phyloP scores from a whole-genome alignment of 257 asterid genomes.

The Thymus mandschuricus region DNA sequence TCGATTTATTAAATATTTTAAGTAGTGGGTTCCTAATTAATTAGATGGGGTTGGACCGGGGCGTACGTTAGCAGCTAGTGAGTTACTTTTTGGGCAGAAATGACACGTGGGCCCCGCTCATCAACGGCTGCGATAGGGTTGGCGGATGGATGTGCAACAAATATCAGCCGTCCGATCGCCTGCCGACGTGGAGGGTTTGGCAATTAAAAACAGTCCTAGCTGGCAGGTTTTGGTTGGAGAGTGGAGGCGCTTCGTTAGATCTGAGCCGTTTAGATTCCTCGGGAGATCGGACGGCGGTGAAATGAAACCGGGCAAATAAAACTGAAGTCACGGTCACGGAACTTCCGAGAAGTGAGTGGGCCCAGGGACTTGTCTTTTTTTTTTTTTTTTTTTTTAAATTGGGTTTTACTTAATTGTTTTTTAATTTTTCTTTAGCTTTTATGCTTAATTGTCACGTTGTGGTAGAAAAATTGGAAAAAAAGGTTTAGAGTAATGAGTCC shows the following conservation, averaged over 20 bases:
- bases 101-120: slow-evolving; percentile 40
- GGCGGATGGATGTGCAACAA: slow-evolving; percentile 22
- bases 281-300: slow-evolving; percentile 41
- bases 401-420: not conserved
- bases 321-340: slow-evolving; percentile 69
- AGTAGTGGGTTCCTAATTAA: not conserved
- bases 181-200: slow-evolving; percentile 56
- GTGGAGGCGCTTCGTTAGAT: slow-evolving; percentile 28
- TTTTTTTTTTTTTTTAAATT: not conserved
- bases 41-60: slow-evolving; percentile 25
- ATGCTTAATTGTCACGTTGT: slow-evolving; percentile 57
- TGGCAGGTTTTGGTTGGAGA: slow-evolving; percentile 50
- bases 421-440: not conserved
- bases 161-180: slow-evolving; percentile 34
- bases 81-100: slow-evolving; percentile 32
- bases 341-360: slow-evolving; percentile 59
- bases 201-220: slow-evolving; percentile 51
- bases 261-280: slow-evolving; percentile 22
- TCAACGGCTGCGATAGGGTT: slow-evolving; percentile 44
- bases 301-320: slow-evolving; percentile 15
- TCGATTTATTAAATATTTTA: not conserved
- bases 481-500: slow-evolving; percentile 34
- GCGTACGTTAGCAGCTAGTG: slow-evolving; percentile 36
- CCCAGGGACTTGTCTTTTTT: slow-evolving; percentile 25
- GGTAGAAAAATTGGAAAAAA: slow-evolving; percentile 28